Conservation (phyloP, 805 yeast species). For the Isabelozyma rhagii region DNA sequence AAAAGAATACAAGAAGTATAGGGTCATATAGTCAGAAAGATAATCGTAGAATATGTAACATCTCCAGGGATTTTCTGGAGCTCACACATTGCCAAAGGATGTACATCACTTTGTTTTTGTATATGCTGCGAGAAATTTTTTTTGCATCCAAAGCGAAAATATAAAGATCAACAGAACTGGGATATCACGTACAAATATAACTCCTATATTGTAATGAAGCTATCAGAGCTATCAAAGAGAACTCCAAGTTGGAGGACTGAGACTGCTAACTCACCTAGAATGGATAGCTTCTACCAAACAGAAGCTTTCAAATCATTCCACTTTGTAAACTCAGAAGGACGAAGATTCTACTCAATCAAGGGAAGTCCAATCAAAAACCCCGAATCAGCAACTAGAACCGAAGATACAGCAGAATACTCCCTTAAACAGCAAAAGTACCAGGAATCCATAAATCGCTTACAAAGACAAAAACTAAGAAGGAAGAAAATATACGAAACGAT, state of each 20-base stretch:
- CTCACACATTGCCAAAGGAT: too few species aligned
- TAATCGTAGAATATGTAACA: too few species aligned
- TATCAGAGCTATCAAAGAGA: background rate
- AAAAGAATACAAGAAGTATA: too few species aligned
- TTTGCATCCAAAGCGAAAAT: background rate
- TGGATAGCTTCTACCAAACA: background rate
- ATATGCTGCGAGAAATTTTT: background rate
- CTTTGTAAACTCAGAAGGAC: background rate
- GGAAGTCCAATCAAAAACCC: background rate
- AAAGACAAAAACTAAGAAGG: background rate
- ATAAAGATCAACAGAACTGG: background rate
- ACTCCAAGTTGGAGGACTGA: background rate
- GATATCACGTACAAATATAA: background rate
- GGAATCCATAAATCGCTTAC: background rate
- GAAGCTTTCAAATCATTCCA: background rate
- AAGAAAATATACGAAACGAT: background rate
- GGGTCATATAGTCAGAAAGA: too few species aligned
- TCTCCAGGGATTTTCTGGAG: too few species aligned
- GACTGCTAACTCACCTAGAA: background rate
- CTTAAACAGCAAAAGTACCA: background rate
- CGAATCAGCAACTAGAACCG: background rate
- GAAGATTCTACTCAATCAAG: background rate
- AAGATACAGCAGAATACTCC: background rate
- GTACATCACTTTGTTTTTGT: background rate
- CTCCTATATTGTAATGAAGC: background rate